Conservation (phyloP, 441 rosid genomes). For the Populus hybrid region DNA sequence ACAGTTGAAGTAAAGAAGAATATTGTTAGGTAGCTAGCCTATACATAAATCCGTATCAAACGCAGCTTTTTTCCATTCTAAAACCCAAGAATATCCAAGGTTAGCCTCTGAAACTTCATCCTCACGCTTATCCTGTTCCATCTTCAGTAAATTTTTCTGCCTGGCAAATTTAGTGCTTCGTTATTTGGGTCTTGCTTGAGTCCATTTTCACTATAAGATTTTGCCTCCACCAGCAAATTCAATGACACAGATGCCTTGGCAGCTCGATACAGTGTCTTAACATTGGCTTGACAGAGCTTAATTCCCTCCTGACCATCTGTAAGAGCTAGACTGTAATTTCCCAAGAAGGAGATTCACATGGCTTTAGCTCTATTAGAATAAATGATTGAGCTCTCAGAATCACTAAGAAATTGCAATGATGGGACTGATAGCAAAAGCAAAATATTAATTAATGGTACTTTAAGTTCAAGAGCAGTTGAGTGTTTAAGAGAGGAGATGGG, state of each 20-base stretch:
- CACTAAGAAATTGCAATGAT: too few species aligned
- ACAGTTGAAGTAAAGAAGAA: conserved; percentile 16
- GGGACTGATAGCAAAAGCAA: too few species aligned
- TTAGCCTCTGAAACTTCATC: conserved; percentile 62
- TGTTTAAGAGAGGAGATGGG: too few species aligned
- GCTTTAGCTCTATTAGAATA: too few species aligned
- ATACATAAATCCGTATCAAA: not conserved
- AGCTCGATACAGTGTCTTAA: conserved; percentile 50
- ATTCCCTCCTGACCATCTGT: too few species aligned
- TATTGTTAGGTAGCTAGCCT: not conserved
- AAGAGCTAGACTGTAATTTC: too few species aligned
- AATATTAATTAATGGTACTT: too few species aligned
- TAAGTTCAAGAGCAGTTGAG: too few species aligned
- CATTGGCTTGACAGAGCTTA: too few species aligned
- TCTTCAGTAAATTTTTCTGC: conserved; percentile 42
- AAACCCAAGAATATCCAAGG: conserved; percentile 38
- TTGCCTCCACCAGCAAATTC: conserved; percentile 62
- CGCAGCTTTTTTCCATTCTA: not conserved
- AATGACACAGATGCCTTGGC: conserved; percentile 71
- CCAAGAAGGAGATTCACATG: too few species aligned
- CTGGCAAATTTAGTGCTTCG: conserved; percentile 53
- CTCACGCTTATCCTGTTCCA: conserved; percentile 48
- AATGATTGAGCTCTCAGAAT: too few species aligned
- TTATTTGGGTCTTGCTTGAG: conserved; percentile 58
- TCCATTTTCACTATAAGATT: conserved; percentile 48